Evolutionary conservation across 805 yeast genomes (phyloP).

Genomic region (Wickerhamomyces bisporus): DNA sequence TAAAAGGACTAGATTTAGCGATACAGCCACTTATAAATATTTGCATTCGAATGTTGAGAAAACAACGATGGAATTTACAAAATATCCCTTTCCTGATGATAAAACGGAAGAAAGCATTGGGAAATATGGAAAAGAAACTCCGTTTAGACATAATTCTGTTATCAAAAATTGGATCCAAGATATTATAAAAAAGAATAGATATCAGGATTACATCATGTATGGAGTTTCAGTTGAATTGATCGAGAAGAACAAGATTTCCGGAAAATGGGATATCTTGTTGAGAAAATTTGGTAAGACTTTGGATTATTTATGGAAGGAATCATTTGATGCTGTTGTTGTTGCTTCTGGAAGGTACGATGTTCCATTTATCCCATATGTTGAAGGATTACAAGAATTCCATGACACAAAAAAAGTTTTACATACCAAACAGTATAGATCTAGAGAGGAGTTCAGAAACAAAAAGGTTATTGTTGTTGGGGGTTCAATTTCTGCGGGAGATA

Average conservation of each 20-base stretch:
- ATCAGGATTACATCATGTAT: not conserved
- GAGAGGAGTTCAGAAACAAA: too few relatives aligned
- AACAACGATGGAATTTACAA: conserved; percentile 6
- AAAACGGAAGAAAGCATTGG: not conserved
- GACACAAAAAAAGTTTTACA: too few relatives aligned
- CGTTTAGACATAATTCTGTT: conserved; percentile 9
- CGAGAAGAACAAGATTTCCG: too few relatives aligned
- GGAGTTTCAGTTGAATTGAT: too few relatives aligned
- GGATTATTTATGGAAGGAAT: conserved; percentile 33
- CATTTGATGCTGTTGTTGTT: conserved; percentile 36
- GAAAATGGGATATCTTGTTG: not conserved
- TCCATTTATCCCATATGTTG: conserved; percentile 35
- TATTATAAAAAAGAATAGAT: not conserved
- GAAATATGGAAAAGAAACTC: conserved; percentile 8
- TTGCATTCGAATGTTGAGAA: conserved; percentile 9
- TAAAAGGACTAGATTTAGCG: conserved; percentile 1
- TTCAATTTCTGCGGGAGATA: too few relatives aligned
- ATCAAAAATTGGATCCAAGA: conserved; percentile 2
- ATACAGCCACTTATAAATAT: conserved; percentile 7
- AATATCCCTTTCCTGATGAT: conserved; percentile 6
- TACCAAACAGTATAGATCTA: too few relatives aligned
- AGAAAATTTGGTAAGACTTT: conserved; percentile 11
- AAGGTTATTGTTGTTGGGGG: too few relatives aligned
- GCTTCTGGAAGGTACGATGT: conserved; percentile 50
- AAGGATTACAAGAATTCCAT: conserved; percentile 31